These are phyloP conservation scores for Sclerotinia borealis DNA, from an alignment of 2,329 filamentous ascomycete species.

Conservation along the genomic window DNA sequence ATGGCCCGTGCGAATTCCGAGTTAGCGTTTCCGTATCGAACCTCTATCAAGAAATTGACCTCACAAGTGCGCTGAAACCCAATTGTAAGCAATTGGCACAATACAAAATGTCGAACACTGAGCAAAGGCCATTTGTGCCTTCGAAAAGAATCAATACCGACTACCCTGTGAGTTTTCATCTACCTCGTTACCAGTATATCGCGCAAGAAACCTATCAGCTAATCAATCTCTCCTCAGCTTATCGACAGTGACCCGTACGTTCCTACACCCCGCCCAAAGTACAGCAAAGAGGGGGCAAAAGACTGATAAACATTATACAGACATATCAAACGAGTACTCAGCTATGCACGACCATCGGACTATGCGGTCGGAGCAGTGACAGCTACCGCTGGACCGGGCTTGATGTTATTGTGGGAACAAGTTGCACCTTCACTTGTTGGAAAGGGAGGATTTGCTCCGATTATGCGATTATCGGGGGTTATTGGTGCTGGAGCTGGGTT, in stretches of 20 bases:
- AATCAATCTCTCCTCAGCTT: conserved; percentile 58
- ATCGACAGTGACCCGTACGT: conserved; percentile 98
- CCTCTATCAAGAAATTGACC: conserved; percentile 12
- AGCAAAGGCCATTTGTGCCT: conserved; percentile 51
- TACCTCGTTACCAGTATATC: neutral
- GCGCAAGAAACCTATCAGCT: conserved; percentile 21
- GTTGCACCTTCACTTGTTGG: conserved; percentile 80
- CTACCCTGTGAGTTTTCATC: conserved; percentile 67
- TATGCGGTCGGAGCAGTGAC: conserved; percentile 66
- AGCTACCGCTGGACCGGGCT: conserved; percentile 64
- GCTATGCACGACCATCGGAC: conserved; percentile 81
- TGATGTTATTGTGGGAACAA: conserved; percentile 75
- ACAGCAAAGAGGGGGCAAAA: neutral
- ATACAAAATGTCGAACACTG: conserved; percentile 33
- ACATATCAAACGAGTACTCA: conserved; percentile 83
- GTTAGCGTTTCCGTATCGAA: conserved; percentile 14
- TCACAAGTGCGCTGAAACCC: conserved; percentile 7
- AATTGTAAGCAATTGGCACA: conserved; percentile 27
- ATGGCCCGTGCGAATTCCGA: conserved; percentile 4
- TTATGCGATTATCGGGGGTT: conserved; percentile 71
- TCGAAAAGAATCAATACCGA: conserved; percentile 76
- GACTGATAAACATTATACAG: conserved; percentile 42
- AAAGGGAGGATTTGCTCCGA: conserved; percentile 72
- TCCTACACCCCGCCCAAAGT: conserved; percentile 7
- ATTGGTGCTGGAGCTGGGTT: conserved; percentile 75